Evolutionary conservation across 2,329 filamentous ascomycete species (phyloP).

Genomic region (Zymoseptoria passerinii): DNA sequence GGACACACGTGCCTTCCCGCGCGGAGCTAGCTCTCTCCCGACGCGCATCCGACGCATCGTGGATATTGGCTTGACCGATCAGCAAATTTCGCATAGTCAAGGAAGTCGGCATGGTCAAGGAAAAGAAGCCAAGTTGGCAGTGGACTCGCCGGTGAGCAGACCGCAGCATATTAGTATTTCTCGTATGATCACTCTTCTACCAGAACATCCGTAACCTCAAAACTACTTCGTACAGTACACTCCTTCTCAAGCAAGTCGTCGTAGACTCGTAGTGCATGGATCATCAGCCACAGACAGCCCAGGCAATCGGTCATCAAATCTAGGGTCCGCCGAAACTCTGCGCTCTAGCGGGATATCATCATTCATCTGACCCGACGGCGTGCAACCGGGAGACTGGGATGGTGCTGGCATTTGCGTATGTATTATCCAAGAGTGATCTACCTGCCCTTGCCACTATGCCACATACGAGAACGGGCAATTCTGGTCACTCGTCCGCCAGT

Average conservation of each 20-base stretch:
- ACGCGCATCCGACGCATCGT: neutral
- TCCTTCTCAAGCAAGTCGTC: neutral
- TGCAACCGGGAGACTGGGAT: constrained; percentile 1
- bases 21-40: neutral
- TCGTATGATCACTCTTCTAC: too few species aligned
- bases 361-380: neutral
- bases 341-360: neutral
- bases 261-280: neutral
- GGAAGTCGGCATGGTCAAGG: neutral
- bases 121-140: neutral
- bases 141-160: too few species aligned
- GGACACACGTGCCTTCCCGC: neutral
- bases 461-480: neutral
- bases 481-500: neutral
- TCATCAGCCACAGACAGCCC: neutral
- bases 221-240: neutral
- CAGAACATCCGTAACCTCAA: too few species aligned
- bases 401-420: neutral
- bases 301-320: neutral
- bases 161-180: too few species aligned
- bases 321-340: neutral
- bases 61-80: neutral
- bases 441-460: neutral
- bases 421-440: neutral
- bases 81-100: neutral